Evolutionary conservation across 805 yeast species (phyloP).

Genomic region (Candida sithepensis): DNA sequence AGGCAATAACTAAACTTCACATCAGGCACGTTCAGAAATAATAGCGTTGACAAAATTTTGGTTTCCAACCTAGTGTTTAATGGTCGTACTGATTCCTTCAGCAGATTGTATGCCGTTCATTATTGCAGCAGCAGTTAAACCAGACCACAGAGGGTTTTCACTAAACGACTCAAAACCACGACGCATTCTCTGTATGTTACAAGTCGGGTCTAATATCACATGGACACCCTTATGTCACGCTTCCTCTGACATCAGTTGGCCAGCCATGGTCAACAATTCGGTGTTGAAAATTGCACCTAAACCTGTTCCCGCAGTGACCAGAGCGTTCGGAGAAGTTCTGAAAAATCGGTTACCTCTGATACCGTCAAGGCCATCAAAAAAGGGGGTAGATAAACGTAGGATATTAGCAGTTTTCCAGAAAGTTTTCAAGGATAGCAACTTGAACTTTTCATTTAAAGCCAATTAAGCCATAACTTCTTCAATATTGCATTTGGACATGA

Average conservation of each 20-base stretch:
- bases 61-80: slow-evolving; percentile 63
- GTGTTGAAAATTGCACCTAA: slow-evolving; percentile 43
- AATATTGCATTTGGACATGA: slow-evolving; percentile 11
- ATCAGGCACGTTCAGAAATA: slow-evolving; percentile 56
- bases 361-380: slow-evolving; percentile 48
- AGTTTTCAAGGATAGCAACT: slow-evolving; percentile 32
- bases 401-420: slow-evolving; percentile 40
- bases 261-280: slow-evolving; percentile 36
- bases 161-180: slow-evolving; percentile 20
- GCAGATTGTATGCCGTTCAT: slow-evolving; percentile 52
- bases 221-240: slow-evolving; percentile 44
- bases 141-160: slow-evolving; percentile 34
- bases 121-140: slow-evolving; percentile 44
- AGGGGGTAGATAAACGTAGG: slow-evolving; percentile 34
- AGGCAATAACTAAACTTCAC: slow-evolving; percentile 63
- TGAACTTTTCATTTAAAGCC: slow-evolving; percentile 29
- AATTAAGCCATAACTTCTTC: slow-evolving; percentile 21
- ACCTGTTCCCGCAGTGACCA: slow-evolving; percentile 48
- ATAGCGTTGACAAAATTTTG: slow-evolving; percentile 49
- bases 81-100: slow-evolving; percentile 49
- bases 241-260: slow-evolving; percentile 42
- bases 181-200: slow-evolving; percentile 42
- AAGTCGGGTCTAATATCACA: slow-evolving; percentile 35
- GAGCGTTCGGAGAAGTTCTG: slow-evolving; percentile 39
- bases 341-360: slow-evolving; percentile 43